phyloP scores from a whole-genome alignment of 1,284 basidiomycete species.

The Fomitopsis pinicola region DNA sequence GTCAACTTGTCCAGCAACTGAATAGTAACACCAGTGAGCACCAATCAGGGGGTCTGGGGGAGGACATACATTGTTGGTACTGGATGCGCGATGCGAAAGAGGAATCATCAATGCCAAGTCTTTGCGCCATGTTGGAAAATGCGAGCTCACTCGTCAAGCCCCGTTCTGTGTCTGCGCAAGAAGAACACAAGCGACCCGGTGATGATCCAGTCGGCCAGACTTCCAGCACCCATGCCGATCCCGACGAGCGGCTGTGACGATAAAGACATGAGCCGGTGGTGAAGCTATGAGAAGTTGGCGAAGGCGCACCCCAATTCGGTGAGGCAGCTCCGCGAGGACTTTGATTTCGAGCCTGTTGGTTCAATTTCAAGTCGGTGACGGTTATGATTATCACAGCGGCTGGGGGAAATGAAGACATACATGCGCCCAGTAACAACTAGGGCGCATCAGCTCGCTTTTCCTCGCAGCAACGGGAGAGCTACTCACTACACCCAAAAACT shows the following conservation, averaged over 20 bases:
- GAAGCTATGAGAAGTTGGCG: too few relatives aligned
- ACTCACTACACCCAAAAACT: not conserved
- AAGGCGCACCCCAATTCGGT: not conserved
- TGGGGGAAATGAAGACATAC: too few relatives aligned
- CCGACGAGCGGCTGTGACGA: slow-evolving; percentile 4
- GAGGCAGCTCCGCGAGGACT: not conserved
- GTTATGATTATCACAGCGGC: not conserved
- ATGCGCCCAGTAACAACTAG: too few relatives aligned
- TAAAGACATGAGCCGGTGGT: too few relatives aligned
- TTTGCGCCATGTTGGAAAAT: not conserved
- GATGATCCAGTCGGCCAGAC: slow-evolving; percentile 13
- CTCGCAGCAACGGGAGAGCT: too few relatives aligned
- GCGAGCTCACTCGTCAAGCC: slow-evolving; percentile 10
- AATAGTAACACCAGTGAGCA: not conserved
- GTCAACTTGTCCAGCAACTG: slow-evolving; percentile 12
- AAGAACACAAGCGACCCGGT: slow-evolving; percentile 11
- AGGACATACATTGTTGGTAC: too few relatives aligned
- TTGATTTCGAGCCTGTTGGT: not conserved
- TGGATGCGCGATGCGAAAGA: too few relatives aligned
- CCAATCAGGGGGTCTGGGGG: not conserved
- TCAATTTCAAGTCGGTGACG: not conserved
- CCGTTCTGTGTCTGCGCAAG: slow-evolving; percentile 9
- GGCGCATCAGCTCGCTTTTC: too few relatives aligned
- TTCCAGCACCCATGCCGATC: slow-evolving; percentile 9
- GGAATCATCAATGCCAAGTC: not conserved